phyloP scores from a whole-genome alignment of 2,329 filamentous ascomycete genomes.

The Verticillium isaacii region DNA sequence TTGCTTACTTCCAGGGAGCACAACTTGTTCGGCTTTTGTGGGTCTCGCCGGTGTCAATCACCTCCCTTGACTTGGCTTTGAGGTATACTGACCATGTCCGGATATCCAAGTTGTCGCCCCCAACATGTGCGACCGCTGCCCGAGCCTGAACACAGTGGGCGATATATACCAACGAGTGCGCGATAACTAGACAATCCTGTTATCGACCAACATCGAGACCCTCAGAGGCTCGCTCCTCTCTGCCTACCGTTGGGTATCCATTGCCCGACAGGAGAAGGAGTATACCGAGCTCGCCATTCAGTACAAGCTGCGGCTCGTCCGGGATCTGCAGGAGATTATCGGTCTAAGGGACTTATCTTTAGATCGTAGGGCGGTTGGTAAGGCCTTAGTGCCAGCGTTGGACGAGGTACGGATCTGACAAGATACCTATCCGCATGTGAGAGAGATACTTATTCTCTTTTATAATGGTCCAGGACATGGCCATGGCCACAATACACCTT shows the following conservation, averaged over 20 bases:
- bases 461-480: background rate
- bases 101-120: no score
- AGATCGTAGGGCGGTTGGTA: background rate
- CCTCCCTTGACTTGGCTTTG: background rate
- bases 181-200: background rate
- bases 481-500: background rate
- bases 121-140: background rate
- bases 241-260: background rate
- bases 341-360: no score
- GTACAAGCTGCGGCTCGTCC: background rate
- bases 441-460: no score
- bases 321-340: background rate
- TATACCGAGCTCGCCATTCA: background rate
- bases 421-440: background rate
- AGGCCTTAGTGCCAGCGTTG: background rate
- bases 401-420: background rate
- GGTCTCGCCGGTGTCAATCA: background rate
- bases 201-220: background rate
- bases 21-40: constrained; percentile 1
- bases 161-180: background rate
- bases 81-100: background rate
- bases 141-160: background rate
- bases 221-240: background rate
- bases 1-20: constrained; percentile 1
- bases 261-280: background rate